Evolutionary conservation across 2,329 filamentous ascomycete species (phyloP), one percentile per base, ranked within the genome.

Genomic region (Alternaria sp.): DNA sequence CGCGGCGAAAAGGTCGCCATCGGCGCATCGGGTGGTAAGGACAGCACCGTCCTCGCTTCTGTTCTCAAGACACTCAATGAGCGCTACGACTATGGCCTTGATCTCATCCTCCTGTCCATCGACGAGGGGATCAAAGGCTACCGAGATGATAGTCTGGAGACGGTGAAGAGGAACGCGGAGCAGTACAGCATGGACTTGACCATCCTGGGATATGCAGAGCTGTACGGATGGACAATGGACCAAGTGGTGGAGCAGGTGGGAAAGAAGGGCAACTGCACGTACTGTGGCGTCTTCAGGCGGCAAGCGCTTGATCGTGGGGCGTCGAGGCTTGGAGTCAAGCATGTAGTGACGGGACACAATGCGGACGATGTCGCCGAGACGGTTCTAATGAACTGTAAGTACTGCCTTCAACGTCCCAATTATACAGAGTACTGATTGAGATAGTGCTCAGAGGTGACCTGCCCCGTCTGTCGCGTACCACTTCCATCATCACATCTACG

Each of bases 151-250:
- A 96, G 92, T 52, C 84, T 99, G 17, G 94, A 98, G 81, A 98
- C 96, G 0, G 96, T 99, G 49, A 97, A 97, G 85, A 86, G 95
- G 63, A 98, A 99, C 80, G 92, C 94, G 0, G 80, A 87, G 12
- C 93, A 98, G 80, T 97, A 98, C 81, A 89, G 91, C 1, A 96
- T 99, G 91, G 89, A 92, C 0, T 83, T 99, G 52, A 92, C 93
- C 72, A 97, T 99, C 59, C 89, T 99, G 54, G 93, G 95, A 54
- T 99, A 99, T 74, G 91, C 90, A 57, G 92, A 97, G 74, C 84
- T 99, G 10, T 99, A 99, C 78, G 96, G 95, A 9, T 99, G 96
- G 96, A 97, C 94, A 1, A 99, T 99, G 96, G 96, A 99, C 76
- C 93, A 98, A 76, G 96, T 99, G 10, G 96, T 99, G 5, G 92